A percentile compares a stretch with the other conserved stretches of the same genome.
These are phyloP conservation scores for Saccharomycopsis fodiens DNA, from an alignment of 805 yeast species.

Conservation along the genomic window DNA sequence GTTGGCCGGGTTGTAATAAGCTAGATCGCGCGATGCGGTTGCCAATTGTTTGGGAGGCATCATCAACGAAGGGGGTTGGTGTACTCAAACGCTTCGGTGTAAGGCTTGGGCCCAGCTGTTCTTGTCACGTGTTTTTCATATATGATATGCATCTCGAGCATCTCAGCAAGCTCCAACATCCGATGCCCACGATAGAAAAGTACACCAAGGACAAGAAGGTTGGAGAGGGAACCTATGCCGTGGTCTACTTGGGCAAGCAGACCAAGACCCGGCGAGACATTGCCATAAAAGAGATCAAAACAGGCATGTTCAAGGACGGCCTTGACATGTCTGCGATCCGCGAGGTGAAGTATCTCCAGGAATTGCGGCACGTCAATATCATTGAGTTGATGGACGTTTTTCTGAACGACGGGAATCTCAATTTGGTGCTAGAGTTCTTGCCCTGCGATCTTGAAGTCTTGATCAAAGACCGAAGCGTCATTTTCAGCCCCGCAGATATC, in stretches of 20 bases:
- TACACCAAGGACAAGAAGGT: constrained; percentile 66
- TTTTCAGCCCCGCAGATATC: constrained; percentile 80
- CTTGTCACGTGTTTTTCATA: no score
- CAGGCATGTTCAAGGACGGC: constrained; percentile 92
- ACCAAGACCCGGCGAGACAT: constrained; percentile 47
- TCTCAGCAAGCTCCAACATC: no score
- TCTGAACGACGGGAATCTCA: constrained; percentile 56
- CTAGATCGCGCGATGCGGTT: no score
- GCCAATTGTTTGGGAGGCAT: no score
- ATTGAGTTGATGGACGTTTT: constrained; percentile 88
- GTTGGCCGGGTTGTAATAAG: neutral
- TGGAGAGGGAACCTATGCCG: constrained; percentile 99
- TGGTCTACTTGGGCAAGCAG: constrained; percentile 80
- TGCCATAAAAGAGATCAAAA: constrained; percentile 93
- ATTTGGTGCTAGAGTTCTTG: constrained; percentile 84
- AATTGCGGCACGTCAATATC: constrained; percentile 67
- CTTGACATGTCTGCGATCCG: constrained; percentile 96
- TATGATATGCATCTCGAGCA: no score
- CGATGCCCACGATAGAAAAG: constrained; percentile 9
- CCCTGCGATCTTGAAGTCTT: constrained; percentile 89
- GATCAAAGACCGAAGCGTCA: constrained; percentile 67
- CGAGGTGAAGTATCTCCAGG: constrained; percentile 84
- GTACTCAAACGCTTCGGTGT: no score
- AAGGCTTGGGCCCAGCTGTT: no score
- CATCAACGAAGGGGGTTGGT: no score